Conservation (phyloP, 2,329 filamentous ascomycete species). For the Hawksworthiomyces lignivorus region DNA sequence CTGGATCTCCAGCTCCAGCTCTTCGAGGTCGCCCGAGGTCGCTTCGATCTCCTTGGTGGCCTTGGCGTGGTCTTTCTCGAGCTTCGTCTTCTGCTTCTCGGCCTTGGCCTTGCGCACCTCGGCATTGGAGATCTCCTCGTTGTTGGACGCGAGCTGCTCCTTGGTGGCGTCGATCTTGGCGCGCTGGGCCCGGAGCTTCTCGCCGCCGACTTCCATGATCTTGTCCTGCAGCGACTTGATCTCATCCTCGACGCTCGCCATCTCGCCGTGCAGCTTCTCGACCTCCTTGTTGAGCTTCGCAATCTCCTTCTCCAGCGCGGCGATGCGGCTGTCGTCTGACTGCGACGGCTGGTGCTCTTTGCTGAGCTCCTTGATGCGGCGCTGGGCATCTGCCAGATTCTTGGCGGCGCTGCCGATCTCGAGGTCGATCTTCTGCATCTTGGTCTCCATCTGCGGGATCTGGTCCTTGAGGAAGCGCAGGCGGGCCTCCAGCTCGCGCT, state of each 20-base stretch:
- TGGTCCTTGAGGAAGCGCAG: constrained; percentile 66
- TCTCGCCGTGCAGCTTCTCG: constrained; percentile 72
- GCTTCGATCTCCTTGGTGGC: constrained; percentile 71
- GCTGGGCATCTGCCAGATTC: constrained; percentile 76
- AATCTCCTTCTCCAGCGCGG: constrained; percentile 70
- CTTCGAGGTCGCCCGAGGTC: constrained; percentile 64
- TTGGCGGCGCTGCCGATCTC: constrained; percentile 82
- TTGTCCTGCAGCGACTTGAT: constrained; percentile 90
- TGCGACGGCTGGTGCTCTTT: constrained; percentile 75
- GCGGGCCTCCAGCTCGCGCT: constrained; percentile 67
- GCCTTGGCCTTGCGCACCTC: constrained; percentile 88
- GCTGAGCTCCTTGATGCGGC: constrained; percentile 76
- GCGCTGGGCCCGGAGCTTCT: constrained; percentile 83
- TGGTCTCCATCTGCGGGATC: constrained; percentile 79
- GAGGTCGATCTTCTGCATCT: constrained; percentile 81
- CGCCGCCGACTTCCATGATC: constrained; percentile 97
- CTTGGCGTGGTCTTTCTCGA: constrained; percentile 73
- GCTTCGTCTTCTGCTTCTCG: constrained; percentile 83
- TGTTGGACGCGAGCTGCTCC: constrained; percentile 71
- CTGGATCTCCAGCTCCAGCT: constrained; percentile 69
- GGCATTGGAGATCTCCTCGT: constrained; percentile 74
- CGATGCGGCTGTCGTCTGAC: constrained; percentile 67
- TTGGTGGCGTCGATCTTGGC: constrained; percentile 85
- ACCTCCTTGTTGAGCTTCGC: constrained; percentile 68
- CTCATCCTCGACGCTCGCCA: constrained; percentile 82